These are phyloP conservation scores for Amylostereum areolatum DNA, from an alignment of 1,284 basidiomycete genomes.

Conservation along the genomic window DNA sequence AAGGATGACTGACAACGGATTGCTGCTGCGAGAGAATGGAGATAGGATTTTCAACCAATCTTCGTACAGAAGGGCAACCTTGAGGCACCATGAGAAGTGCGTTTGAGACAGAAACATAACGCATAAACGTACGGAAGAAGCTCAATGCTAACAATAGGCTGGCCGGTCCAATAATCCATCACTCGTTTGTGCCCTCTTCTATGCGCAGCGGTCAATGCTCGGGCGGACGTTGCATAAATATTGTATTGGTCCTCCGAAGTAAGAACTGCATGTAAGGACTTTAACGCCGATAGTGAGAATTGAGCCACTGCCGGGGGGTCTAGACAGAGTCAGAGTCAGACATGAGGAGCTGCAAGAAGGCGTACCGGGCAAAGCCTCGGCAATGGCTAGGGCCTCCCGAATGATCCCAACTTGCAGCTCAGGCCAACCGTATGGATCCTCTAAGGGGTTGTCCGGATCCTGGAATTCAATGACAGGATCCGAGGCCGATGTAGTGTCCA, in stretches of 20 bases:
- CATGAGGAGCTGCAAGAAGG: constrained; percentile 10
- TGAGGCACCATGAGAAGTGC: no score
- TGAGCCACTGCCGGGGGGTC: constrained; percentile 74
- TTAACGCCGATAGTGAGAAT: constrained; percentile 74
- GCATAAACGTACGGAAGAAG: constrained; percentile 56
- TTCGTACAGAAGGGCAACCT: constrained; percentile 71
- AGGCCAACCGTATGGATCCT: constrained; percentile 81
- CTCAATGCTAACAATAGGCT: constrained; percentile 75
- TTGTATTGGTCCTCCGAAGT: constrained; percentile 71
- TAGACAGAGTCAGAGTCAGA: constrained; percentile 22
- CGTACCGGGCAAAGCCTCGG: constrained; percentile 86
- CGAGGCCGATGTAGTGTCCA: constrained; percentile 19
- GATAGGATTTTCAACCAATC: constrained; percentile 70
- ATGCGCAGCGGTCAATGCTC: constrained; percentile 66
- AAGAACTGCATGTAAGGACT: constrained; percentile 60
- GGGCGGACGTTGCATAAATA: constrained; percentile 64
- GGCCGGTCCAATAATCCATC: constrained; percentile 81
- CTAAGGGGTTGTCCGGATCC: constrained; percentile 33
- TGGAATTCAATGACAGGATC: constrained; percentile 19
- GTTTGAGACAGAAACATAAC: background rate
- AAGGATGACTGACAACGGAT: constrained; percentile 41
- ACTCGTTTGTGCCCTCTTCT: constrained; percentile 67
- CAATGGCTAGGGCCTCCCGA: constrained; percentile 85
- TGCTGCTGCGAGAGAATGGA: constrained; percentile 42
- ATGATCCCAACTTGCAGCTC: constrained; percentile 89